Base-by-base conservation (phyloP, 257 asterid genomes). In the Verbascum thapsus region DNA sequence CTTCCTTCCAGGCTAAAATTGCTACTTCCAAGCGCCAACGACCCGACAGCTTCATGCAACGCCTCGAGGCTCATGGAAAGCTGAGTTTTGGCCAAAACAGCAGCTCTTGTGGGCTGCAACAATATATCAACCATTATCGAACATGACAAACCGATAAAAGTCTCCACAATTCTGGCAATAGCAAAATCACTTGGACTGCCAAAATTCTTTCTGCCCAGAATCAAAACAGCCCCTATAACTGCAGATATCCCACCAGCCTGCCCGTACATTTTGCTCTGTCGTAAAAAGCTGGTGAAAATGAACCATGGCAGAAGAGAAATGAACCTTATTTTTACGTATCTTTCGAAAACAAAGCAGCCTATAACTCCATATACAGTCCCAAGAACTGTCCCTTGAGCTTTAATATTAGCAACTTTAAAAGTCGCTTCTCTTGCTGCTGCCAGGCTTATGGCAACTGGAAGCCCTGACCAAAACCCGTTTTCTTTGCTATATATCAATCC, bases 201-300 rank as follows among this genome's bases (percentile, higher is more conserved):
- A 16, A 80, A 88, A 53, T 85, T 70, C 59, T 74, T 81, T 70
- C 98, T 79, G 3, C 96, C 98, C 17, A 91, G 53, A 12, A 91
- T 84, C 53, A 91, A 49, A 6, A 88, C 43, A 0, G 96, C 98
- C 0, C 98, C 98, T 13, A 91, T 82, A 3, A 84, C 83, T 0
- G 98, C 94, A 1, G 96, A 84, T 19, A 84, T 73, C 7, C 96
- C 98, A 1, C 98, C 98, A 0, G 95, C 96, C 39, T 84, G 96
- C 7, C 98, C 98, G 8, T 88, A 91, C 95, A 88, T 91, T 20
- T 53, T 76, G 80, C 98, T 91, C 39, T 72, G 82, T 18, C 83
- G 45, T 56, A 85, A 58, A 38, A 88, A 85, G 57, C 84, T 72
- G 76, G 86, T 70, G 73, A 91, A 74, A 44, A 91, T 53, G 81